phyloP scores from a whole-genome alignment of 768 basidiomycete species.

The Lyophyllum semitale region DNA sequence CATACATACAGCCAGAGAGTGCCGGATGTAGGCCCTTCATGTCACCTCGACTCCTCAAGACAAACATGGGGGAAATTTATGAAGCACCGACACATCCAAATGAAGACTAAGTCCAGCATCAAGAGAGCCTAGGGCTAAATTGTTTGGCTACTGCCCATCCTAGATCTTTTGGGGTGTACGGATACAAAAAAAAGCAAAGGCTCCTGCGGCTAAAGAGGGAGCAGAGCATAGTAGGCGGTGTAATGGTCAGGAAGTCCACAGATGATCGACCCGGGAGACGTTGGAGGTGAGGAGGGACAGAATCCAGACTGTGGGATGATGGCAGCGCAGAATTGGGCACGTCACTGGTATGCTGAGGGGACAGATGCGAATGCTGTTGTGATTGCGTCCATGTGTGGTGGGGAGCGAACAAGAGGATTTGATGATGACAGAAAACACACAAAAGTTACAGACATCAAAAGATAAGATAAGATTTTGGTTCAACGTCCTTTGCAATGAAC shows the following conservation, averaged over 20 bases:
- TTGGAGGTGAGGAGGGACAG: constrained; percentile 72
- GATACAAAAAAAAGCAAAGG: constrained; percentile 45
- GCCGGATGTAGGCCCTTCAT: no score
- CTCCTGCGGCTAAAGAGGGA: constrained; percentile 58
- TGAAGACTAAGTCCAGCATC: constrained; percentile 69
- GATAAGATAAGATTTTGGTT: no score
- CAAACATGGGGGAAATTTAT: constrained; percentile 22
- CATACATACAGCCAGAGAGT: no score
- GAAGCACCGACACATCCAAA: constrained; percentile 61
- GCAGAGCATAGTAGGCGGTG: constrained; percentile 77
- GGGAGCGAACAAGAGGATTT: no score
- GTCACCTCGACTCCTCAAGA: no score
- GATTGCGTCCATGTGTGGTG: constrained; percentile 11
- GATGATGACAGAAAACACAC: no score
- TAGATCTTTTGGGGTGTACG: constrained; percentile 56
- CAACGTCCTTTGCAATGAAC: no score
- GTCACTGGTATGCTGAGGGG: constrained; percentile 55
- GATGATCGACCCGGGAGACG: constrained; percentile 84
- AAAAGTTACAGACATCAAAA: no score
- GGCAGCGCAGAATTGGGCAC: constrained; percentile 59
- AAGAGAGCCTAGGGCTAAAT: constrained; percentile 74
- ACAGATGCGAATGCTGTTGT: constrained; percentile 19
- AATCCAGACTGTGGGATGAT: constrained; percentile 53
- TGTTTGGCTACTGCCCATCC: constrained; percentile 40
- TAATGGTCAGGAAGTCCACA: constrained; percentile 84